Conservation (phyloP, 352 stramenopile species). For the Phytophthora lateralis region DNA sequence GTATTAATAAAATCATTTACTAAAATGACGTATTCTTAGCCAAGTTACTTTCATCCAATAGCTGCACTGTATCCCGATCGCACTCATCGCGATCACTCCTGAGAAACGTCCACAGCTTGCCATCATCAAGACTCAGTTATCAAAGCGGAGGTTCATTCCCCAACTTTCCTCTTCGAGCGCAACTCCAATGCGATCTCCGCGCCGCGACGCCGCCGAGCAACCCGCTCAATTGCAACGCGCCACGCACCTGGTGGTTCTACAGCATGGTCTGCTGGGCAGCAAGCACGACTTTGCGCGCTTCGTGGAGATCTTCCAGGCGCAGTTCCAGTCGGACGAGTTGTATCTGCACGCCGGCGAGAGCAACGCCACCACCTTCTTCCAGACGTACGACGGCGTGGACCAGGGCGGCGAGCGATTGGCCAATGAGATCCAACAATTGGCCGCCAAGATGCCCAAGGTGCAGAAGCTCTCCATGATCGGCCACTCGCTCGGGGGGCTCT, state of each 20-base stretch:
- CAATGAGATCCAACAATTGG: slow-evolving; percentile 63
- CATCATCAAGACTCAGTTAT: slow-evolving; percentile 19
- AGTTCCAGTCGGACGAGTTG: slow-evolving; percentile 55
- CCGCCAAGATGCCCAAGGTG: slow-evolving; percentile 61
- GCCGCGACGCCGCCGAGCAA: slow-evolving; percentile 6
- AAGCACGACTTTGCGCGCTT: slow-evolving; percentile 68
- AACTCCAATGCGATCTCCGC: slow-evolving; percentile 18
- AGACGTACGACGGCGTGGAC: slow-evolving; percentile 84
- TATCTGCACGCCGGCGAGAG: slow-evolving; percentile 48
- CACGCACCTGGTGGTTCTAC: slow-evolving; percentile 71
- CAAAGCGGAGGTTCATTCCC: slow-evolving; percentile 20
- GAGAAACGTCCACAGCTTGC: slow-evolving; percentile 12
- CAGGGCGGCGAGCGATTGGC: slow-evolving; percentile 67
- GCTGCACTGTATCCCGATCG: no score
- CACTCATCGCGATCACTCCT: background rate
- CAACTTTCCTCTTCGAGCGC: slow-evolving; percentile 6
- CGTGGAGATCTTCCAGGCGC: slow-evolving; percentile 50
- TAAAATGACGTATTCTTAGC: no score
- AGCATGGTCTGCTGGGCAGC: slow-evolving; percentile 77
- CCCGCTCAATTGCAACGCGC: slow-evolving; percentile 21
- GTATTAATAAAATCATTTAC: no score
- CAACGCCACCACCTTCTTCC: slow-evolving; percentile 68
- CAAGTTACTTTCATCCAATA: no score
- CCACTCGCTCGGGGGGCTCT: slow-evolving; percentile 82
- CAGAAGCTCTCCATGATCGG: slow-evolving; percentile 76